Evolutionary conservation across 75 land plant genomes (phyloP).

Genomic region (Pinus albicaulis): DNA sequence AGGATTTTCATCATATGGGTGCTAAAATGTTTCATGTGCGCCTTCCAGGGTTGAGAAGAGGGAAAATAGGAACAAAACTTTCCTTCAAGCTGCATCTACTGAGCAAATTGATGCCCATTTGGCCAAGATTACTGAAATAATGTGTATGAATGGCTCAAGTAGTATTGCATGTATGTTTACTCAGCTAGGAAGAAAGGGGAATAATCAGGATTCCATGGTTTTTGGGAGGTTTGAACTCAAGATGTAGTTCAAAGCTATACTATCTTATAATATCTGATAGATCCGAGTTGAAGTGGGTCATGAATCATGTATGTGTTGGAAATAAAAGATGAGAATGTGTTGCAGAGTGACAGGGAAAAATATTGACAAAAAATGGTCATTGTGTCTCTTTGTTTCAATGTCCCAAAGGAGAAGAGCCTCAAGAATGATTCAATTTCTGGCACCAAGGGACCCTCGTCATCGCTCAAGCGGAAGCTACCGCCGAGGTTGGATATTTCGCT

Average conservation of each 20-base stretch:
- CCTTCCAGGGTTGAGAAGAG: slow-evolving; percentile 9
- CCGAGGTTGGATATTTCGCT: too few relatives aligned
- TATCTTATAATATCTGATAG: too few relatives aligned
- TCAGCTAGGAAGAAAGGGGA: slow-evolving; percentile 84
- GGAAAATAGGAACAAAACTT: slow-evolving; percentile 25
- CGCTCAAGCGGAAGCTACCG: too few relatives aligned
- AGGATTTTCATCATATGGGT: not conserved
- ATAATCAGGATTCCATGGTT: slow-evolving; percentile 90
- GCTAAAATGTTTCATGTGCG: slow-evolving; percentile 2
- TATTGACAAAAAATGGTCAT: too few relatives aligned
- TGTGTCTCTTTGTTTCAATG: too few relatives aligned
- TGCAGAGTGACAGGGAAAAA: too few relatives aligned
- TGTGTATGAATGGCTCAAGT: slow-evolving; percentile 63
- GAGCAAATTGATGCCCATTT: slow-evolving; percentile 52
- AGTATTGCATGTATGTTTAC: slow-evolving; percentile 65
- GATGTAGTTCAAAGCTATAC: not conserved
- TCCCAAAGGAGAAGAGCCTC: too few relatives aligned
- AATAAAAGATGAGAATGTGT: too few relatives aligned
- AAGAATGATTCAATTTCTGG: too few relatives aligned
- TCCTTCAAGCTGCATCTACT: slow-evolving; percentile 30
- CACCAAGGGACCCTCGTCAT: too few relatives aligned
- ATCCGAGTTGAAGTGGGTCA: not conserved
- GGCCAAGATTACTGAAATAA: slow-evolving; percentile 46
- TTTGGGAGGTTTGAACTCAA: slow-evolving; percentile 76
- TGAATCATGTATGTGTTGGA: not conserved